Evolutionary conservation across 2,329 filamentous ascomycete species (phyloP), one percentile per base, ranked within the genome.

Genomic region (Cercospora nicotianae): DNA sequence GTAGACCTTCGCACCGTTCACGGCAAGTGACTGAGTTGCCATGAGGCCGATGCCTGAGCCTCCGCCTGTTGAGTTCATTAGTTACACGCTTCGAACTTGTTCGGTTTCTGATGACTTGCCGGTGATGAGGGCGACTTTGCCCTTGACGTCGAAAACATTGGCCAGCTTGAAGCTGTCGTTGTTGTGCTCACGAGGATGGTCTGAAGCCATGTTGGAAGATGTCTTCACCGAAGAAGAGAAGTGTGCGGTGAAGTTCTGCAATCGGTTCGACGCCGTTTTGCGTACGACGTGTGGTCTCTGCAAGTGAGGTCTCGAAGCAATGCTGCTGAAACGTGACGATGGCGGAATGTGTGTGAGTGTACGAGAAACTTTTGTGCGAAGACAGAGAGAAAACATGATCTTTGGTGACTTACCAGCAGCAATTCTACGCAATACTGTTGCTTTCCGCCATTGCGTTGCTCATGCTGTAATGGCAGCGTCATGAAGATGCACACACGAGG

Each of bases 1-100:
- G 74, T 84, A 84, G 26, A 83, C 82, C 73, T 83, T 83, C 31
- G 77, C 77, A 2, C 76, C 76, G 67, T 78, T 78, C 59, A 75
- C 66, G 30, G 81, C 80, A 23, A 83, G 77, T 10, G 81, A 79
- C 71, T 83, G 82, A 18, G 79, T 79, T 48, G 79, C 75, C 82
- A 84, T 84, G 66, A 84, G 70, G 23, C 82, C 82, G 67, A 84
- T 84, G 12, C 82, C 82, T 6, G 77, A 80, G 42, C 82, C 82
- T 62, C 81, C 82, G 39, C 82, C 82, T 72, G 31, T 16, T 10
- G 42, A 12, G 13, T n/a, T n/a, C 16, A 48, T 68, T 18, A 67
- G 65, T 42, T n/a, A 3, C n/a, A 36, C 58, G 2, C 33, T 18
- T 18, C 10, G 6, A 2, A n/a, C 20, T 33, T 3, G 18, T 5